Base-by-base conservation (phyloP, 371 early-diverging fungal genomes). In the Coemansia sp. region DNA sequence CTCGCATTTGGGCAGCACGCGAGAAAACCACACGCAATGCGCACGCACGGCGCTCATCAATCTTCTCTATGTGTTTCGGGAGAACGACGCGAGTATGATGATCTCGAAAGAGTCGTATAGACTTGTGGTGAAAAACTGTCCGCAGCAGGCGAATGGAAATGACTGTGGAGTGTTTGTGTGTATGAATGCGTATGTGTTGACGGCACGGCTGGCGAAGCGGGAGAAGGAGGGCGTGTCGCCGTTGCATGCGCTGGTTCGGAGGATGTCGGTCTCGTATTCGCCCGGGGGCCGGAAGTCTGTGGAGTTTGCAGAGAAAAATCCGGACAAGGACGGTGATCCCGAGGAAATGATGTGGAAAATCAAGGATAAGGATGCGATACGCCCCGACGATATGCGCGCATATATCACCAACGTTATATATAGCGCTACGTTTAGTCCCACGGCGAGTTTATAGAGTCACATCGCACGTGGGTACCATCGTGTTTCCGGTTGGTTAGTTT, bases 161-260 rank as follows among this genome's bases (percentile, higher is more conserved):
- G 78, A 77, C 42, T 77, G 78, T 25, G 78, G 78, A 5, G 72
- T 77, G 28, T 77, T 59, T 28, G 78, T 77, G n/a, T 77, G 78
- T 39, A 72, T 68, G 63, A 68, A 72, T 30, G 78, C 78, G 28
- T 77, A 77, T 18, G 63, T 65, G 0, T 30, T 77, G 50, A 65
- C 77, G 7, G 16, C 65, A 5, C 62, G 77, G 59, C 48, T 77
- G 18, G 59, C 68, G 3, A 71, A 68, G 23, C 9, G 21, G 5
- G 55, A 58, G n/a, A 52, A 28, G 11, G 9, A 42, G n/a, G 33
- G 18, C n/a, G 21, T 37, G 28, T 51, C 47, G 12, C 44, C 68
- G 14, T 42, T 75, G 28, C 78, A 68, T 11, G 28, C 54, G 23
- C n/a, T 72, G 11, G 55, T 68, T 6, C 47, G 40, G 25, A 55